These are phyloP conservation scores for Sporothrix mexicana DNA, from an alignment of 2,329 filamentous ascomycete species.

Conservation along the genomic window DNA sequence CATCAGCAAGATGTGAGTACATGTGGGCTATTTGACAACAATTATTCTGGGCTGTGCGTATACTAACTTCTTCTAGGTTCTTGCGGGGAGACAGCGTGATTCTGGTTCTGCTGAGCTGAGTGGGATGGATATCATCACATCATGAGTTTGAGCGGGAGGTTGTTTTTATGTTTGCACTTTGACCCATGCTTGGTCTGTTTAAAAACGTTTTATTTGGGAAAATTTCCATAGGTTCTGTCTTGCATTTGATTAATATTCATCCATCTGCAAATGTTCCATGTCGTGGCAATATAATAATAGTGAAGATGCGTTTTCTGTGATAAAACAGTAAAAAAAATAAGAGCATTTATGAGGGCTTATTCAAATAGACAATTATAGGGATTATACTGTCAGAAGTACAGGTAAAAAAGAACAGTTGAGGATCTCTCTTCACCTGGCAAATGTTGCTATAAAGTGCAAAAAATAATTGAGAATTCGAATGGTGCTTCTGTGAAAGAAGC, in stretches of 20 bases:
- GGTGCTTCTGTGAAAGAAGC: slow-evolving; percentile 34
- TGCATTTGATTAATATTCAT: slow-evolving; percentile 2
- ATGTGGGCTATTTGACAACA: not conserved
- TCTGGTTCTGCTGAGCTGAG: slow-evolving; percentile 77
- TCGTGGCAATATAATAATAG: not conserved
- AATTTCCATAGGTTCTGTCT: slow-evolving; percentile 10
- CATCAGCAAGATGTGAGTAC: slow-evolving; percentile 82
- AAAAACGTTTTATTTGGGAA: slow-evolving; percentile 10
- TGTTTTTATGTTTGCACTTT: not conserved
- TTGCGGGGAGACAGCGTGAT: slow-evolving; percentile 87
- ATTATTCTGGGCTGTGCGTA: not conserved
- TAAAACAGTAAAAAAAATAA: too few relatives aligned
- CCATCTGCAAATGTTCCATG: not conserved
- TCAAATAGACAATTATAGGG: too few relatives aligned
- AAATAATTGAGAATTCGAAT: slow-evolving; percentile 25
- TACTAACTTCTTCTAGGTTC: slow-evolving; percentile 63
- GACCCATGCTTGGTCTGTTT: not conserved
- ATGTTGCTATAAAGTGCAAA: not conserved
- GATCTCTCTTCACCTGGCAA: not conserved
- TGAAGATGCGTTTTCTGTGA: not conserved
- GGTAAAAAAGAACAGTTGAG: not conserved
- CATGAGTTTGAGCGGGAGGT: not conserved
- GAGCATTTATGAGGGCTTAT: too few relatives aligned
- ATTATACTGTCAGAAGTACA: not conserved
- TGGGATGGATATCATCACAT: not conserved